phyloP scores from a whole-genome alignment of 768 basidiomycete genomes.

The Kwoniella newhampshirensis region DNA sequence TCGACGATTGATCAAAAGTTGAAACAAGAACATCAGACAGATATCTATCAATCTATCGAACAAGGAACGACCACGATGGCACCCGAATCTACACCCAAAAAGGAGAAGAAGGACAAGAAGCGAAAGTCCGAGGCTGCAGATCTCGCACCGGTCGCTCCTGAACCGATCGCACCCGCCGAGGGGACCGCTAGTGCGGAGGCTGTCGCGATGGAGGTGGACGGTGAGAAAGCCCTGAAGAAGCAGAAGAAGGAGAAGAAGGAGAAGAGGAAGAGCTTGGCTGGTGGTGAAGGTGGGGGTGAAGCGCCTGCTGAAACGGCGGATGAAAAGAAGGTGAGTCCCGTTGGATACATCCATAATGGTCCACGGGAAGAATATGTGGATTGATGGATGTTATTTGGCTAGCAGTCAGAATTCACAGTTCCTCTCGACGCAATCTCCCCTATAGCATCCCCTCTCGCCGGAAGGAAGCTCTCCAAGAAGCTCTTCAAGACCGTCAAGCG shows the following conservation, averaged over 20 bases:
- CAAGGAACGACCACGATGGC: slow-evolving; percentile 15
- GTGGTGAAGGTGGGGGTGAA: slow-evolving; percentile 29
- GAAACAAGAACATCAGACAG: neutral
- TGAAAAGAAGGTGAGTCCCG: slow-evolving; percentile 53
- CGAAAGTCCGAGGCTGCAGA: slow-evolving; percentile 51
- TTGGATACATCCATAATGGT: neutral
- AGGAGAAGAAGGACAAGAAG: slow-evolving; percentile 51
- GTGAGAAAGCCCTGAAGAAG: slow-evolving; percentile 55
- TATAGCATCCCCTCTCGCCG: slow-evolving; percentile 89
- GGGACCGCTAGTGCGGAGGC: slow-evolving; percentile 50
- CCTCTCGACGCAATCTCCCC: slow-evolving; percentile 82
- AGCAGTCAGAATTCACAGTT: slow-evolving; percentile 57
- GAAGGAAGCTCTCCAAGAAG: slow-evolving; percentile 90
- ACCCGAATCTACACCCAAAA: slow-evolving; percentile 34
- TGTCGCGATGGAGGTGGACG: slow-evolving; percentile 47
- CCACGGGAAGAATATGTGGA: neutral
- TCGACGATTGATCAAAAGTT: too few relatives aligned
- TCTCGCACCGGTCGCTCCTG: slow-evolving; percentile 35
- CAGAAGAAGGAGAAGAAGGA: slow-evolving; percentile 54
- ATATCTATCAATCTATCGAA: slow-evolving; percentile 1
- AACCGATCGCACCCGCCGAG: slow-evolving; percentile 34
- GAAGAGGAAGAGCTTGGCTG: slow-evolving; percentile 46
- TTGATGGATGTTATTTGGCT: neutral
- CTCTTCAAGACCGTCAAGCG: slow-evolving; percentile 92
- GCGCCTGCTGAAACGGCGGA: slow-evolving; percentile 55